Evolutionary conservation across 768 basidiomycete genomes (phyloP).

Genomic region (Lactifluus subvellereus): DNA sequence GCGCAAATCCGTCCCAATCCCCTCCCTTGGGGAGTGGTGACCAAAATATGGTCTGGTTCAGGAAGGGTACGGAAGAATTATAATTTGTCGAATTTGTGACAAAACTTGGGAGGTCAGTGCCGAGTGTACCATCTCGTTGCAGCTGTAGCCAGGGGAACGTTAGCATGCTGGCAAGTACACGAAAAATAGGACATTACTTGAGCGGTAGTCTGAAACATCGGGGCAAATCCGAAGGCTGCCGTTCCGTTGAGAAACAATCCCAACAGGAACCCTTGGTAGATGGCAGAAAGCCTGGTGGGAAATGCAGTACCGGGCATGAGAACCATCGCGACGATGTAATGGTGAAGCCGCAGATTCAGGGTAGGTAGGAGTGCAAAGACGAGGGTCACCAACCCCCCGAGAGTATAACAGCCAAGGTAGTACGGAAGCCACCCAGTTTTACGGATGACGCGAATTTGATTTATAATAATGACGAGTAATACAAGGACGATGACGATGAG

Average conservation of each 20-base stretch:
- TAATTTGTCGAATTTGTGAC: constrained; percentile 69
- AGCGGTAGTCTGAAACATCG: constrained; percentile 68
- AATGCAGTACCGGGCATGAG: constrained; percentile 76
- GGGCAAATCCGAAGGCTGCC: constrained; percentile 74
- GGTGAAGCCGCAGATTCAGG: constrained; percentile 67
- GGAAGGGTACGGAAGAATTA: constrained; percentile 47
- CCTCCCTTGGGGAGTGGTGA: constrained; percentile 27
- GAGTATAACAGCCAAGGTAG: constrained; percentile 68
- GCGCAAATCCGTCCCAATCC: constrained; percentile 69
- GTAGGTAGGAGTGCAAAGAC: constrained; percentile 67
- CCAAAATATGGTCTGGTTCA: constrained; percentile 52
- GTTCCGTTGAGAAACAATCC: constrained; percentile 79
- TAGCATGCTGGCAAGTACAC: background rate
- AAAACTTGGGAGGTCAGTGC: constrained; percentile 65
- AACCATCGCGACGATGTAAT: constrained; percentile 72
- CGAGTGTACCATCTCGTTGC: constrained; percentile 62
- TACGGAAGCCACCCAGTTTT: constrained; percentile 79
- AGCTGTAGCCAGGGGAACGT: constrained; percentile 43
- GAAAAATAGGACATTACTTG: constrained; percentile 42
- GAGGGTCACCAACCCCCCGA: constrained; percentile 58
- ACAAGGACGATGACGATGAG: constrained; percentile 64
- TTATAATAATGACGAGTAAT: constrained; percentile 52
- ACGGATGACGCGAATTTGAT: constrained; percentile 77
- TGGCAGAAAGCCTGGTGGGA: constrained; percentile 70
- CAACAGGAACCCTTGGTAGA: constrained; percentile 76